Evolutionary conservation across 305 asterid species (phyloP), one percentile per base, ranked within the genome.

Genomic region (Nicotiana rustica): DNA sequence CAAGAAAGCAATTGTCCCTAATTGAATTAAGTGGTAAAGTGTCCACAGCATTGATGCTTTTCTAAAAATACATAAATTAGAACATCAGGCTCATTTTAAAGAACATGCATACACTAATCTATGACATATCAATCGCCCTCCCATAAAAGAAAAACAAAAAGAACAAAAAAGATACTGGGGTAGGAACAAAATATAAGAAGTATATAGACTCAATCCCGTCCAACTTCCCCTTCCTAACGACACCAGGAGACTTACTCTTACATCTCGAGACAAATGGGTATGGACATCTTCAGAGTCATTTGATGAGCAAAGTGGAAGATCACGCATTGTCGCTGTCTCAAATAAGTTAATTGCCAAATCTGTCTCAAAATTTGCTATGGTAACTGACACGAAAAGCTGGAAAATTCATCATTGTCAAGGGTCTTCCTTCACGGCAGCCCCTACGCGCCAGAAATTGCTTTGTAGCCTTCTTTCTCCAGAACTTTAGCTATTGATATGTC

Each of bases 401-500:
- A 75, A 75, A 73, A 3, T 21, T 47, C 78, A 73, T 73, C 41
- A 49, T 55, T 12, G 59, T 44, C 52, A 44, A 4, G 6, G 59
- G 59, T 5, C 59, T n/a, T 71, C 19, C 25, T 71, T 47, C 62
- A 73, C 15, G 25, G 47, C 15, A 4, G 80, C 44, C 19, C 10
- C 83, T 86, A 91, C 21, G 90, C 78, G 80, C 83, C 86, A 83
- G 93, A 87, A 86, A 96, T 86, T 55, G 92, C 92, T 88, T 91
- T 92, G 88, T 93, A 96, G 14, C 99, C 99, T 90, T 93, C 93
- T 80, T 79, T 94, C 86, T 96, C 97, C 69, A 96, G 90, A 85
- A 77, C 80, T 85, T 94, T 84, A 77, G 97, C 99, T 66, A 94
- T 47, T 60, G 97, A 86, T 67, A 91, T 91, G 89, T 94, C 99